Base-by-base conservation (phyloP, 805 yeast genomes). In the Candida vartiovaarae region DNA sequence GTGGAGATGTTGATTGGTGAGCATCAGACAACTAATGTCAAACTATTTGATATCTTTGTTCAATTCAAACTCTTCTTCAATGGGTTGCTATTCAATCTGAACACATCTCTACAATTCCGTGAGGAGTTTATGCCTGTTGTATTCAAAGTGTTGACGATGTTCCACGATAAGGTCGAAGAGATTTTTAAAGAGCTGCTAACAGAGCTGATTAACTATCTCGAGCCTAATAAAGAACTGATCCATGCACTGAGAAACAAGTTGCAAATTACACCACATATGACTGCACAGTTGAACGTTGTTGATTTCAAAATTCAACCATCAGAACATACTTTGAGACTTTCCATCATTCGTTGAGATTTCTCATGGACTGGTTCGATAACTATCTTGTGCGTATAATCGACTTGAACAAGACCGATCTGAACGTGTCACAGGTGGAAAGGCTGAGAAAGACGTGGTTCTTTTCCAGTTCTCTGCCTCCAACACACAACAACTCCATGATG, bases 401-500 rank as follows among this genome's bases (percentile, higher is more conserved):
- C 26, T 36, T 54, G 15, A 52, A 53, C 44, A 56, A 56, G 40
- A 53, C 60, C 4, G 61, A 59, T 40, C 9, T 55, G 25, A 57
- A 56, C 34, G 27, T 56, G 8, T 47, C 56, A 1, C 50, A 60
- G 30, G 56, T 62, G 15, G 69, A 66, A 42, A 59, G 60, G 38
- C 44, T 68, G 10, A 59, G 68, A 39, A 54, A 52, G 25, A 54
- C 56, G 32, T 68, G 72, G 72, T 56, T 70, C n/a, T 64, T 68
- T 66, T 63, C 52, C 71, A 67, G 42, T 52, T 62, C n/a, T 43
- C 56, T 23, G 61, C 59, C 40, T 36, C 57, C 5, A 51, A 54
- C 20, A 49, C 51, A 24, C 48, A 51, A 4, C 41, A 27, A 26
- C 8, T 9, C 6, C 43, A 48, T 31, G 36, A 42, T 29, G 48